Base-by-base conservation (phyloP, 495 filamentous ascomycete species). In the Neurospora africana region DNA sequence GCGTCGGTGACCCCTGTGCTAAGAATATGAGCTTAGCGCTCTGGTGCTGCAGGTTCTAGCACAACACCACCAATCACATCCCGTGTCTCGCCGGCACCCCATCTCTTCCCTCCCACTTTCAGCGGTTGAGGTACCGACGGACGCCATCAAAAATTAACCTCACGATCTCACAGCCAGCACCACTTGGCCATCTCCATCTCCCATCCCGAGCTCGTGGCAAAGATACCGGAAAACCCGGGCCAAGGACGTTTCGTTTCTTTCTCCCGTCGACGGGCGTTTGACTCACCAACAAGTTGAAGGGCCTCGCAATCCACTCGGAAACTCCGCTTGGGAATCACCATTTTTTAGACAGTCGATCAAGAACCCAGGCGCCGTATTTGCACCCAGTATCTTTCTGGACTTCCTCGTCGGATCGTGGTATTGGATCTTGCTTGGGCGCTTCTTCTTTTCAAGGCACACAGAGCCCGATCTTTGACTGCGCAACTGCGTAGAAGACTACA, bases 1-100 rank as follows among this genome's bases (percentile, higher is more conserved):
- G 61, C 53, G 53, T 61, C 53, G 53, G 23, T 30, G 53, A 33
- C 53, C 58, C 40, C 40, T 74, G 69, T 77, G 68, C 79, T 81
- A 81, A 79, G 74, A 76, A 81, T 81, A 79, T 74, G 74, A 77
- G 72, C 68, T 81, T 77, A 79, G 78, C 79, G 79, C 79, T 75
- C 73, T 79, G 71, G 68, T 77, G 75, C 74, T 74, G 76, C 77
- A 76, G 75, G 70, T 70, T 77, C 75, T 47, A 70, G 73, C 69
- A 67, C 23, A 61, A 5, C 71, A 69, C 67, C 33, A 41, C 79
- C 79, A 81, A 81, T 81, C 76, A 78, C 36, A 69, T 58, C 21
- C 69, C 40, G 41, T 69, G 70, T 19, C 70, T 23, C n/a, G 36
- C 40, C 53, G 53, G 53, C 27, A 61, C 53, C 53, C 23, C 30